These are phyloP conservation scores for Immersiella caudata DNA, from an alignment of 495 filamentous ascomycete species.

Conservation along the genomic window DNA sequence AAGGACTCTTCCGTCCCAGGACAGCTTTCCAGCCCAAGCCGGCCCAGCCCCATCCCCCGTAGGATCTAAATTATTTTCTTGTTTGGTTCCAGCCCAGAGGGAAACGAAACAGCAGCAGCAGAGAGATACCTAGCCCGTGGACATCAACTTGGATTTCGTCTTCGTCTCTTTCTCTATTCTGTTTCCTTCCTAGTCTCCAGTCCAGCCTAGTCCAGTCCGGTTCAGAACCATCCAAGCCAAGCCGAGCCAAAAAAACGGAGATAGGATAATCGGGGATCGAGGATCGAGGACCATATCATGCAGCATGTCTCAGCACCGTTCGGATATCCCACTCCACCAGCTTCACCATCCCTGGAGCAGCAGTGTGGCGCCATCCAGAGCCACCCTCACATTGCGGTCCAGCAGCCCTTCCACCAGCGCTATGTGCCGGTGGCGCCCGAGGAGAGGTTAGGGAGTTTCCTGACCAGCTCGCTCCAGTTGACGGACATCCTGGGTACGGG, in stretches of 20 bases:
- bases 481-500: conserved; percentile 87
- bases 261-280: conserved; percentile 36
- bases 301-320: conserved; percentile 54
- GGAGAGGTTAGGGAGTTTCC: conserved; percentile 81
- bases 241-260: conserved; percentile 31
- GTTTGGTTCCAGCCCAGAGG: neutral
- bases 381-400: conserved; percentile 36
- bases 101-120: conserved; percentile 14
- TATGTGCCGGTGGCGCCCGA: conserved; percentile 62
- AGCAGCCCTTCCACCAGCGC: conserved; percentile 43
- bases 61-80: conserved; percentile 18
- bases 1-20: conserved; percentile 12
- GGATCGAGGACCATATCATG: conserved; percentile 46
- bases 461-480: conserved; percentile 81
- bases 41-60: conserved; percentile 7
- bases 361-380: conserved; percentile 38
- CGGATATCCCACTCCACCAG: conserved; percentile 57
- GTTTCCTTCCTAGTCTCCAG: conserved; percentile 19
- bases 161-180: conserved; percentile 23
- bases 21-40: conserved; percentile 19
- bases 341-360: conserved; percentile 52
- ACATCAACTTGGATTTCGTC: conserved; percentile 20
- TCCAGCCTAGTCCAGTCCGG: conserved; percentile 22
- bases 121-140: conserved; percentile 23
- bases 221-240: conserved; percentile 24